Percentiles rank a stretch among this genome's conserved stretches.
Conservation (phyloP, 1,284 basidiomycete genomes). For the Cryptococcus deneoformans region DNA sequence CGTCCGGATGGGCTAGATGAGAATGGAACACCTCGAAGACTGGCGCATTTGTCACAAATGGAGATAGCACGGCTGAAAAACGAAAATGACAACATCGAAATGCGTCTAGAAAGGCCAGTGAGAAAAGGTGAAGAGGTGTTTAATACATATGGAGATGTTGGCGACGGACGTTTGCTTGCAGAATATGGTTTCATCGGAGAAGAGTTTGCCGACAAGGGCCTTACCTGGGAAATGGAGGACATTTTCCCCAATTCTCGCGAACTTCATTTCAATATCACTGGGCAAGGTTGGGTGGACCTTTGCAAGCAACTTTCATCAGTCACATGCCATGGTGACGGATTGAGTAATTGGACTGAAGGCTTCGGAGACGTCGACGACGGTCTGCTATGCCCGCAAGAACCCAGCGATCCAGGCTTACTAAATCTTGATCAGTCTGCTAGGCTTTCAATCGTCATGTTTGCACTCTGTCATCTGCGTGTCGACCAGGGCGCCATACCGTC, state of each 20-base stretch:
- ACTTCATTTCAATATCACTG: neutral
- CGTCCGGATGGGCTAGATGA: conserved; percentile 2
- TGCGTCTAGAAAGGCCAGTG: conserved; percentile 35
- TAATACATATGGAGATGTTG: conserved; percentile 80
- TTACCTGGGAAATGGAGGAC: conserved; percentile 27
- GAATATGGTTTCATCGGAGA: conserved; percentile 65
- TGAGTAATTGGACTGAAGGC: too few species aligned
- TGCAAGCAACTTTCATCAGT: neutral
- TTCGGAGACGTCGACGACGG: conserved; percentile 9
- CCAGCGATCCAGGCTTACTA: conserved; percentile 5
- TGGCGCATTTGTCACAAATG: conserved; percentile 24
- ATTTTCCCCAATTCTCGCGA: neutral
- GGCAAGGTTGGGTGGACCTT: neutral
- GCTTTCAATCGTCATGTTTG: conserved; percentile 21
- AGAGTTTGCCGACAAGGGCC: conserved; percentile 29
- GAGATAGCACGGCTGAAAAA: conserved; percentile 10
- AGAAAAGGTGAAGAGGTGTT: conserved; percentile 62
- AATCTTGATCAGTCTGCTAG: conserved; percentile 26
- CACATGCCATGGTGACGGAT: neutral
- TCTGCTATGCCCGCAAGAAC: conserved; percentile 5
- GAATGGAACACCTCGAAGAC: conserved; percentile 10
- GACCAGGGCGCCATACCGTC: neutral
- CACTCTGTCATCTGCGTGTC: conserved; percentile 8
- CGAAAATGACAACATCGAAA: conserved; percentile 39
- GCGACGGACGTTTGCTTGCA: conserved; percentile 65